A percentile compares a stretch with the other conserved stretches of the same genome.
Conservation (phyloP, 1,139 yeast species). For the Chernovozyma sophiae-reginae region DNA sequence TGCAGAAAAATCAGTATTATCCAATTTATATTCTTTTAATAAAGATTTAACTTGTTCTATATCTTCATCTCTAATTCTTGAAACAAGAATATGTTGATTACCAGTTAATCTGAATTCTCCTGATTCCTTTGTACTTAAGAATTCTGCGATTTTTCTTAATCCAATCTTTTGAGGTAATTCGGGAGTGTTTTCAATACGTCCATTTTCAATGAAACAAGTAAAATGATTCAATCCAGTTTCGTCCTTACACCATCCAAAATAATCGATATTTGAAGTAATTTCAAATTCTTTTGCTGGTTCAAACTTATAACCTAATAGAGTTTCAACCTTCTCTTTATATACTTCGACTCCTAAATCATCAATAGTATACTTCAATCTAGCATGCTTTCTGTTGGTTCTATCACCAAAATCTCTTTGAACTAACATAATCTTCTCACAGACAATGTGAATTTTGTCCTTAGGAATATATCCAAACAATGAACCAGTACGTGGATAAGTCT, state of each 20-base stretch:
- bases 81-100: constrained; percentile 85
- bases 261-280: constrained; percentile 84
- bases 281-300: constrained; percentile 67
- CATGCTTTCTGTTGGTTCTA: constrained; percentile 94
- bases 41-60: constrained; percentile 58
- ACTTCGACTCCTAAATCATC: constrained; percentile 87
- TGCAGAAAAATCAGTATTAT: constrained; percentile 79
- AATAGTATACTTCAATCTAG: constrained; percentile 93
- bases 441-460: constrained; percentile 65
- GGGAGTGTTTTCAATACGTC: constrained; percentile 91
- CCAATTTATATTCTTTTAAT: constrained; percentile 72
- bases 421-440: constrained; percentile 87
- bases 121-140: constrained; percentile 45
- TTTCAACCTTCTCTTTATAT: constrained; percentile 78
- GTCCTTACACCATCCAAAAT: constrained; percentile 92
- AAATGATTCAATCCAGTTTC: constrained; percentile 85
- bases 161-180: constrained; percentile 91
- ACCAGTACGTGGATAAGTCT: constrained; percentile 95
- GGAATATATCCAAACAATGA: constrained; percentile 76
- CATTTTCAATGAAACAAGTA: constrained; percentile 93
- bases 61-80: constrained; percentile 68
- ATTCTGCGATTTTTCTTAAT: constrained; percentile 70
- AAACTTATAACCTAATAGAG: constrained; percentile 71
- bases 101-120: constrained; percentile 95
- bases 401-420: constrained; percentile 96